phyloP scores from a whole-genome alignment of 148 eudicot genomes.

The Vaccinium macrocarpon region DNA sequence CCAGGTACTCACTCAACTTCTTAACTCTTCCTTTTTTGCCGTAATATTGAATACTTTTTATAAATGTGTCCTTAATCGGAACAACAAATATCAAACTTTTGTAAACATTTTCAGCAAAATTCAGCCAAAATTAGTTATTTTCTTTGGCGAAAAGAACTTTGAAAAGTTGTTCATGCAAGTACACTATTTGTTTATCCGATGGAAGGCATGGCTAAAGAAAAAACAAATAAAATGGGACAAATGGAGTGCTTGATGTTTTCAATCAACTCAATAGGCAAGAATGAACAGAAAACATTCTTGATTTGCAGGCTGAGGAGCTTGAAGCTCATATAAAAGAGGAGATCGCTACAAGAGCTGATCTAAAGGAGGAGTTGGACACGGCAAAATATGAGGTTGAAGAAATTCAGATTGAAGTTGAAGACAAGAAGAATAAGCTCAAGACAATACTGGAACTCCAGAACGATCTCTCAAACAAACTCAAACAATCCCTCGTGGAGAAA shows the following conservation, averaged over 20 bases:
- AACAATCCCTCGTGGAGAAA: slow-evolving; percentile 42
- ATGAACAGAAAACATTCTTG: neutral
- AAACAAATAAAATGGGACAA: neutral
- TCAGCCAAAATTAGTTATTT: neutral
- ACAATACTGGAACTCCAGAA: slow-evolving; percentile 51
- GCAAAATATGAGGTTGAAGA: slow-evolving; percentile 53
- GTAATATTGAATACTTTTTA: neutral
- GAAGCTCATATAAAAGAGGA: slow-evolving; percentile 44
- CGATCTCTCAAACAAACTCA: slow-evolving; percentile 59
- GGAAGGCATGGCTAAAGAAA: neutral
- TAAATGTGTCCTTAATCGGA: neutral
- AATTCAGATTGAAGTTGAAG: slow-evolving; percentile 42
- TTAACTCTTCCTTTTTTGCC: neutral
- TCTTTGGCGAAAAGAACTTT: neutral
- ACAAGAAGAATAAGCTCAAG: slow-evolving; percentile 54
- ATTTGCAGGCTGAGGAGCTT: slow-evolving; percentile 52
- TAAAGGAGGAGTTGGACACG: slow-evolving; percentile 44
- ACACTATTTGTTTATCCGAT: neutral
- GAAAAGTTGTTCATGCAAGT: neutral
- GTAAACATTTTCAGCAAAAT: neutral
- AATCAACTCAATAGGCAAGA: neutral
- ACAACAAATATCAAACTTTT: neutral
- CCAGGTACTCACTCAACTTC: slow-evolving; percentile 39
- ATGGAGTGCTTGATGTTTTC: neutral
- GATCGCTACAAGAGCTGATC: slow-evolving; percentile 32